phyloP scores from a whole-genome alignment of 257 asterid species.

The Solanum rostratum region DNA sequence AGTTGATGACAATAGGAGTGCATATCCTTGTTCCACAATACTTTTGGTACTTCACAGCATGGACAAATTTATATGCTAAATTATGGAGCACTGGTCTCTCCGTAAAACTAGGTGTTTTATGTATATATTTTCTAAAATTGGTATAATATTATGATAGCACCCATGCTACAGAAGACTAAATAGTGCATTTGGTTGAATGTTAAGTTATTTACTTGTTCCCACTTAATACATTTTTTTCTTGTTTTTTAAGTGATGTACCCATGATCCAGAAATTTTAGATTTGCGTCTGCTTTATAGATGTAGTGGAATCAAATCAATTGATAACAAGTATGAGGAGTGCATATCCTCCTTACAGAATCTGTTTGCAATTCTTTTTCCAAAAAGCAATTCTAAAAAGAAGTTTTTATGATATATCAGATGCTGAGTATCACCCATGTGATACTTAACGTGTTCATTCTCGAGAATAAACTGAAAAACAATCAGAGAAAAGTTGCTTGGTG shows the following conservation, averaged over 20 bases:
- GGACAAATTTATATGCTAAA: no score
- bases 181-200: no score
- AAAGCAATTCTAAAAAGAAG: neutral
- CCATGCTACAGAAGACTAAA: no score
- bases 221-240: no score
- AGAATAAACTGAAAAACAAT: neutral
- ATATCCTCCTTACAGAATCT: neutral
- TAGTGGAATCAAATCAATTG: neutral
- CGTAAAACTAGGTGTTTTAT: no score
- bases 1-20: neutral
- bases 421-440: no score
- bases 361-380: neutral
- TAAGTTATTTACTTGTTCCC: no score
- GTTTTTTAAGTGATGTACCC: no score
- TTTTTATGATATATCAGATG: neutral
- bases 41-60: neutral
- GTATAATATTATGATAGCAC: no score
- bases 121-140: no score
- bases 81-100: no score
- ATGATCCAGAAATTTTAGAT: no score
- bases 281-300: neutral
- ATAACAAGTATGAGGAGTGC: neutral
- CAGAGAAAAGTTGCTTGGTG: neutral
- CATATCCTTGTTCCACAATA: neutral
- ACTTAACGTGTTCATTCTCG: neutral